A percentile compares a stretch with the other conserved stretches of the same genome.
These are phyloP conservation scores for Ilyonectria mors-panacis DNA, from an alignment of 2,329 filamentous ascomycete genomes.

Conservation along the genomic window DNA sequence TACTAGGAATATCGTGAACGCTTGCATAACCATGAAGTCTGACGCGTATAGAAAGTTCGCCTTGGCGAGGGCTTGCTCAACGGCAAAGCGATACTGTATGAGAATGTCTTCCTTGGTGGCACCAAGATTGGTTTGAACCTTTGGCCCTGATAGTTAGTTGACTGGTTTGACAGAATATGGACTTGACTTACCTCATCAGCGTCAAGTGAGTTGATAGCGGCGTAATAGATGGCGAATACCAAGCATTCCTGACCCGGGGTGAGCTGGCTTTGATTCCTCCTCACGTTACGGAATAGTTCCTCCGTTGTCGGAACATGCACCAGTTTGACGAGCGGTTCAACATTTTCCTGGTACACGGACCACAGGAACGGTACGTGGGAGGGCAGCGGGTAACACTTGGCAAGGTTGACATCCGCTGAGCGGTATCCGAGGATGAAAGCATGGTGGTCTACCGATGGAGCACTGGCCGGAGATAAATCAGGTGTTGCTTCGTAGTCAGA, in stretches of 20 bases:
- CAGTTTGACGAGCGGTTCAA: constrained; percentile 80
- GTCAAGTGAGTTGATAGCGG: constrained; percentile 71
- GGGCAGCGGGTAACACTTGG: constrained; percentile 74
- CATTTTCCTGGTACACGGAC: constrained; percentile 80
- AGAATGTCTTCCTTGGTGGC: constrained; percentile 61
- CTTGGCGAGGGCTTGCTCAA: constrained; percentile 70
- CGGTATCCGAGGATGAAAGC: constrained; percentile 81
- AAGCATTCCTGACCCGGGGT: constrained; percentile 71
- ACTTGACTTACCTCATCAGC: constrained; percentile 68
- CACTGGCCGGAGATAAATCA: constrained; percentile 56
- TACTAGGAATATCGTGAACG: constrained; percentile 69
- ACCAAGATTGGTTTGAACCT: constrained; percentile 58
- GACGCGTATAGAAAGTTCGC: constrained; percentile 71
- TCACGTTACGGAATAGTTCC: constrained; percentile 72
- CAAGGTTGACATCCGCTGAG: constrained; percentile 78
- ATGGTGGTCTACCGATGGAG: constrained; percentile 69
- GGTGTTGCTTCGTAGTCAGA: constrained; percentile 75
- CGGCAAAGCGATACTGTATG: constrained; percentile 65
- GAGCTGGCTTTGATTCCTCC: constrained; percentile 71
- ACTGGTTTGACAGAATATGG: not conserved
- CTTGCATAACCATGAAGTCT: constrained; percentile 71
- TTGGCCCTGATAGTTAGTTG: constrained; percentile 20
- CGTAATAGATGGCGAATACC: constrained; percentile 74
- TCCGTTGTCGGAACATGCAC: constrained; percentile 79
- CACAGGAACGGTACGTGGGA: constrained; percentile 78